Percentiles rank a stretch among this genome's conserved stretches.
These are phyloP conservation scores for Mycena sp. DNA, from an alignment of 1,284 basidiomycete species.

Conservation along the genomic window DNA sequence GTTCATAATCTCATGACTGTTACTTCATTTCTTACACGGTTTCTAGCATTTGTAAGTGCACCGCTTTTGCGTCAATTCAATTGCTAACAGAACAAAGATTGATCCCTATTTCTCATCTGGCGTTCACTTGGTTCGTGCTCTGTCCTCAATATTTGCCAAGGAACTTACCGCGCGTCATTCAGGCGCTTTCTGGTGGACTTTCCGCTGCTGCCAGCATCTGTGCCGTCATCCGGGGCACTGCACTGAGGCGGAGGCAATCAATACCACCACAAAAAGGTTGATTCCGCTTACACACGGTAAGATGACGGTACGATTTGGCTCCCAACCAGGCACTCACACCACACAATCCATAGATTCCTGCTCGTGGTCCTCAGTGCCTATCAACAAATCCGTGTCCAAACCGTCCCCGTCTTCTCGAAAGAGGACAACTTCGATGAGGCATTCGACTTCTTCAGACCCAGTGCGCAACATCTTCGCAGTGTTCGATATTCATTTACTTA, in stretches of 20 bases:
- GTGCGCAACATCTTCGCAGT: not conserved
- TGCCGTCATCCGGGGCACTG: constrained; percentile 62
- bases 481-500: not conserved
- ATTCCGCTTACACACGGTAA: constrained; percentile 64
- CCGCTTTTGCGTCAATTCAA: too few relatives aligned
- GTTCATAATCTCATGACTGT: constrained; percentile 11
- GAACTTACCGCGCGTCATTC: constrained; percentile 19
- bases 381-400: constrained; percentile 7
- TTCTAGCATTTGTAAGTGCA: too few relatives aligned
- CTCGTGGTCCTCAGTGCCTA: not conserved
- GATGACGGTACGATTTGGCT: too few relatives aligned
- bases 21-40: not conserved
- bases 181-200: constrained; percentile 65
- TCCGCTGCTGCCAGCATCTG: constrained; percentile 63
- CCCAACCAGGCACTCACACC: too few relatives aligned
- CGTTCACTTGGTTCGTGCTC: constrained; percentile 47
- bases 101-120: constrained; percentile 71
- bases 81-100: constrained; percentile 52
- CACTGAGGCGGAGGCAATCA: constrained; percentile 54
- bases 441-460: constrained; percentile 7
- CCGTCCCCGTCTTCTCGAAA: constrained; percentile 3
- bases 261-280: constrained; percentile 62
- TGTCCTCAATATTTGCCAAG: too few relatives aligned
- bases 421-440: constrained; percentile 11
- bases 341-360: not conserved